These are phyloP conservation scores for Haplosporangium gracile DNA, from an alignment of 192 early-diverging fungal genomes.

Conservation along the genomic window DNA sequence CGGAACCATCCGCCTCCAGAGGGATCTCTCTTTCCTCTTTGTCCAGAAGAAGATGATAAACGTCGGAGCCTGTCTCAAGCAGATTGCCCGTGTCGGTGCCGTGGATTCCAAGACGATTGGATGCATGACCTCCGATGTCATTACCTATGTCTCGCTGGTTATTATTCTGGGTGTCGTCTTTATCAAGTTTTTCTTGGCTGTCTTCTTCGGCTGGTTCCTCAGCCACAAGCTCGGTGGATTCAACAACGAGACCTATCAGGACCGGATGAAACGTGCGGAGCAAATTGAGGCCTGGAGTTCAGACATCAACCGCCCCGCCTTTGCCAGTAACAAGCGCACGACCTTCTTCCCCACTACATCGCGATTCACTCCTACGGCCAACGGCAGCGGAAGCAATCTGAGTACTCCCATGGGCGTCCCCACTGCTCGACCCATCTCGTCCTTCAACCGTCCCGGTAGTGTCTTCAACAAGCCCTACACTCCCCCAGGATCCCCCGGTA, in stretches of 20 bases:
- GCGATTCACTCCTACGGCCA: constrained; percentile 31
- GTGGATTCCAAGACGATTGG: constrained; percentile 83
- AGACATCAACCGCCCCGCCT: constrained; percentile 69
- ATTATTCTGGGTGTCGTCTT: constrained; percentile 75
- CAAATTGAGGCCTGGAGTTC: constrained; percentile 85
- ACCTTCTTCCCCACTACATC: constrained; percentile 47
- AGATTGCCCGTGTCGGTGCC: constrained; percentile 79
- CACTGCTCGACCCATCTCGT: constrained; percentile 32
- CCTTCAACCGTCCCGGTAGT: constrained; percentile 38
- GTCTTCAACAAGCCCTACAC: constrained; percentile 48
- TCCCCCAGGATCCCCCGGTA: constrained; percentile 40
- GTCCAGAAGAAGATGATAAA: constrained; percentile 53
- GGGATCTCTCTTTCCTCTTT: constrained; percentile 49
- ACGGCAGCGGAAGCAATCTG: constrained; percentile 10
- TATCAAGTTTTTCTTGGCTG: constrained; percentile 81
- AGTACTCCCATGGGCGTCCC: constrained; percentile 18
- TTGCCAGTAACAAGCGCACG: constrained; percentile 29
- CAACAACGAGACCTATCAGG: constrained; percentile 71
- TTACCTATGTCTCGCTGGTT: constrained; percentile 81
- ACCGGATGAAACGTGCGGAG: constrained; percentile 73
- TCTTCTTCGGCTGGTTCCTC: constrained; percentile 88
- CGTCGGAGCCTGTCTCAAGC: constrained; percentile 77
- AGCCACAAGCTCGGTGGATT: constrained; percentile 83
- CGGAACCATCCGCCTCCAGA: constrained; percentile 51
- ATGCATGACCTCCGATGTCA: constrained; percentile 83